phyloP scores from a whole-genome alignment of 2,329 filamentous ascomycete genomes.

The Aspergillus sp. region DNA sequence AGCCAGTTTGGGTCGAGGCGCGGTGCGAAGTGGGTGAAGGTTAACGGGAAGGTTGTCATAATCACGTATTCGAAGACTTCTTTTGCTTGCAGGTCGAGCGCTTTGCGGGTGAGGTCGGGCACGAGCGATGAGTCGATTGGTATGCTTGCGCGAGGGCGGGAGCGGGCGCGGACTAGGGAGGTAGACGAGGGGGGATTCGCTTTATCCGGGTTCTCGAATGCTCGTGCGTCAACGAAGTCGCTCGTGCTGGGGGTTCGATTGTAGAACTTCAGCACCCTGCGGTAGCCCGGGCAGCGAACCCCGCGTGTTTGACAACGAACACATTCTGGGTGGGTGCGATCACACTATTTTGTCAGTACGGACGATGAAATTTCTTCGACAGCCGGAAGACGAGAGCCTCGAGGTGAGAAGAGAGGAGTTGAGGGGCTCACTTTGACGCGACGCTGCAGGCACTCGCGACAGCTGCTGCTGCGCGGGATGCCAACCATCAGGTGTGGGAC shows the following conservation, averaged over 20 bases:
- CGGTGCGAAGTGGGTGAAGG: slow-evolving; percentile 15
- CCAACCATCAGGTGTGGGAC: slow-evolving; percentile 16
- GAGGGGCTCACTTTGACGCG: slow-evolving; percentile 21
- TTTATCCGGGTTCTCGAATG: not conserved
- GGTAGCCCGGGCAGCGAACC: slow-evolving; percentile 20
- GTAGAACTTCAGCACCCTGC: slow-evolving; percentile 19
- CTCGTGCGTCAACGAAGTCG: slow-evolving; percentile 4
- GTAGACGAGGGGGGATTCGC: not conserved
- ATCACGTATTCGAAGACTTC: slow-evolving; percentile 20
- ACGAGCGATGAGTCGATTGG: slow-evolving; percentile 13
- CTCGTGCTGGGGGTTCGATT: slow-evolving; percentile 7
- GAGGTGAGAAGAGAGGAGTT: not conserved
- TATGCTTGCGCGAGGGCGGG: no score
- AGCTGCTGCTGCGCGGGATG: slow-evolving; percentile 24
- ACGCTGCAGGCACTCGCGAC: slow-evolving; percentile 22
- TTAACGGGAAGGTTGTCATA: slow-evolving; percentile 15
- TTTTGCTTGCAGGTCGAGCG: slow-evolving; percentile 14
- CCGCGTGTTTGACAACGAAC: slow-evolving; percentile 15
- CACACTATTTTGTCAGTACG: slow-evolving; percentile 16
- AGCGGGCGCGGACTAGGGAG: not conserved
- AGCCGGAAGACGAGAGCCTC: not conserved
- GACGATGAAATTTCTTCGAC: not conserved
- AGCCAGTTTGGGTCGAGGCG: slow-evolving; percentile 21
- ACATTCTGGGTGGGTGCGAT: slow-evolving; percentile 23
- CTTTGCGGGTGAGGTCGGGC: slow-evolving; percentile 12